Percentiles rank a stretch among this genome's conserved stretches.
These are phyloP conservation scores for Pichia sp. DNA, from an alignment of 1,139 yeast species.

Conservation along the genomic window DNA sequence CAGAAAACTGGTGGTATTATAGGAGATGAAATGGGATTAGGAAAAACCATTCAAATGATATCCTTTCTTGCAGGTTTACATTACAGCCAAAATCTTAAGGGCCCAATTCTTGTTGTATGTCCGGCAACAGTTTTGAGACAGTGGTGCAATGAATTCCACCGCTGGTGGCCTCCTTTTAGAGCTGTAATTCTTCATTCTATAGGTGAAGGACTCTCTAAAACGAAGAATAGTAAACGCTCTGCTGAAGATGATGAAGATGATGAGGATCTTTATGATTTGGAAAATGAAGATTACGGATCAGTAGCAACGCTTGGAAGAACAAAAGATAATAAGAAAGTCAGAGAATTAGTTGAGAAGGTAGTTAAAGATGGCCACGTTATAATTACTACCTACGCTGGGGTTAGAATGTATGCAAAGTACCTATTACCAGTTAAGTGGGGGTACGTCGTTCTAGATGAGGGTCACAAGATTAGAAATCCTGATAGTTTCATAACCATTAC, in stretches of 20 bases:
- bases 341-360: constrained; percentile 47
- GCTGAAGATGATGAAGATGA: constrained; percentile 23
- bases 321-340: constrained; percentile 40
- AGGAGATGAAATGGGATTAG: constrained; percentile 98
- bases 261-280: constrained; percentile 34
- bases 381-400: constrained; percentile 89
- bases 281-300: constrained; percentile 31
- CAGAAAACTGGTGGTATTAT: constrained; percentile 92
- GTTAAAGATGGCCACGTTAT: constrained; percentile 69
- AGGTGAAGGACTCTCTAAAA: constrained; percentile 68
- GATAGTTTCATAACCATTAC: constrained; percentile 82
- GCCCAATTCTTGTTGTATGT: constrained; percentile 83
- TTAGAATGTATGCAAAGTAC: constrained; percentile 67
- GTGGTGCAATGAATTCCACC: constrained; percentile 93
- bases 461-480: constrained; percentile 94
- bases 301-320: constrained; percentile 27
- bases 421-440: constrained; percentile 80
- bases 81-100: constrained; percentile 66
- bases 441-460: constrained; percentile 88
- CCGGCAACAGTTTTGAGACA: constrained; percentile 96
- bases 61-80: constrained; percentile 88
- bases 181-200: constrained; percentile 85
- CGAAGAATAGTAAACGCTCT: constrained; percentile 22
- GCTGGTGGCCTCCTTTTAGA: constrained; percentile 97
- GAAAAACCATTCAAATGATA: constrained; percentile 89